Evolutionary conservation across 495 filamentous ascomycete genomes (phyloP).

Genomic region (Aspergillus funiculosus): DNA sequence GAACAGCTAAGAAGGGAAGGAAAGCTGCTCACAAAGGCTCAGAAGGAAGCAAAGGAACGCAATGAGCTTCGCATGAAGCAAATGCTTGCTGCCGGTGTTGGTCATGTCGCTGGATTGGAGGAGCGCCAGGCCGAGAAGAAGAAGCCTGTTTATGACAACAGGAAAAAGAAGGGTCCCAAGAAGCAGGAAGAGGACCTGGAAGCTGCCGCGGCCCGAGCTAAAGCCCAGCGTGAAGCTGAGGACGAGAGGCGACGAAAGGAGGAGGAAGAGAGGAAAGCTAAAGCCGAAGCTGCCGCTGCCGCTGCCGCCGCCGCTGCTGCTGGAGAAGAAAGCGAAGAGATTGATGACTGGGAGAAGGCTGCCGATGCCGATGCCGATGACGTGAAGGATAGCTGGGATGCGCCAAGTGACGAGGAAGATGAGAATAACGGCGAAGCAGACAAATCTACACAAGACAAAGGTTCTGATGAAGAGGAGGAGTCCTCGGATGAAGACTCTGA

Average conservation of each 20-base stretch:
- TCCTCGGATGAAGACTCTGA: constrained; percentile 59
- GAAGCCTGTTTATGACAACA: constrained; percentile 64
- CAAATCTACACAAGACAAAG: too few species aligned
- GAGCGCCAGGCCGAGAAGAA: constrained; percentile 64
- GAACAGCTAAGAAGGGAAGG: constrained; percentile 94
- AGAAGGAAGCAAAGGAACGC: constrained; percentile 76
- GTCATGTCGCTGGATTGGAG: constrained; percentile 68
- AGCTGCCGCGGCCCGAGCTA: constrained; percentile 53
- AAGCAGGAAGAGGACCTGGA: constrained; percentile 71
- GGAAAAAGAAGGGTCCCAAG: constrained; percentile 69
- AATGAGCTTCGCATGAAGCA: constrained; percentile 88
- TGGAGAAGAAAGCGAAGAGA: constrained; percentile 53
- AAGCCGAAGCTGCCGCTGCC: constrained; percentile 50
- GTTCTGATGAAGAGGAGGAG: constrained; percentile 21
- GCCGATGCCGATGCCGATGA: constrained; percentile 74
- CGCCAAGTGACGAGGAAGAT: constrained; percentile 72
- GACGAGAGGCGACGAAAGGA: constrained; percentile 61
- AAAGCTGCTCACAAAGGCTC: constrained; percentile 89
- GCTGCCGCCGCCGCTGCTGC: constrained; percentile 53
- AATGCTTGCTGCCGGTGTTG: constrained; percentile 79
- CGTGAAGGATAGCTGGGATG: constrained; percentile 95
- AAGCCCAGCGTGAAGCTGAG: constrained; percentile 58
- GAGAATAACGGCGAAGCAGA: constrained; percentile 33
- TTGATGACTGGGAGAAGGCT: constrained; percentile 87
- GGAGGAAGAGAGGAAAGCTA: constrained; percentile 59